Percentiles rank a stretch among this genome's conserved stretches.
Evolutionary conservation across 495 filamentous ascomycete species (phyloP).

Genomic region (Xylona heveae): DNA sequence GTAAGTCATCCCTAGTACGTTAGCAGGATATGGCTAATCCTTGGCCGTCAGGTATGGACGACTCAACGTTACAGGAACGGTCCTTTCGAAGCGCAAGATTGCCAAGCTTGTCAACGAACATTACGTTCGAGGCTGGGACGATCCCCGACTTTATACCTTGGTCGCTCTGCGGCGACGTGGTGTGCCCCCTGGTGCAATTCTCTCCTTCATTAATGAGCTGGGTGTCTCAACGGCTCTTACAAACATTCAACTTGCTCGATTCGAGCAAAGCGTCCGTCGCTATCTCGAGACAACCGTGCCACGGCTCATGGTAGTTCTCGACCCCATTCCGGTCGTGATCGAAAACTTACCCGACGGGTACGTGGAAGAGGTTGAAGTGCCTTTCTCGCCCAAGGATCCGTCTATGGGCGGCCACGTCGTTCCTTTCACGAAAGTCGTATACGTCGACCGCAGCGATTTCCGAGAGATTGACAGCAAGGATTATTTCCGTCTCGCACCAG

Average conservation of each 20-base stretch:
- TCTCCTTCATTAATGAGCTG: constrained; percentile 71
- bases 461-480: constrained; percentile 63
- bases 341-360: constrained; percentile 52
- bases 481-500: constrained; percentile 85
- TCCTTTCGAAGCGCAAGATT: constrained; percentile 70
- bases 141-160: constrained; percentile 76
- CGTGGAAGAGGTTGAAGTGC: constrained; percentile 35
- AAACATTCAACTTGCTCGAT: constrained; percentile 48
- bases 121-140: constrained; percentile 68
- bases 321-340: constrained; percentile 49
- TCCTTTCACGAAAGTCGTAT: constrained; percentile 66
- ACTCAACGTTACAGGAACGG: constrained; percentile 58
- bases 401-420: constrained; percentile 35
- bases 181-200: constrained; percentile 68
- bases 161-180: constrained; percentile 65
- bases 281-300: constrained; percentile 75
- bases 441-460: constrained; percentile 89
- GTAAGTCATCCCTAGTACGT: constrained; percentile 18
- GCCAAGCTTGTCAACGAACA: constrained; percentile 49
- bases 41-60: constrained; percentile 34
- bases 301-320: constrained; percentile 59
- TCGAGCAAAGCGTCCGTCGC: constrained; percentile 58
- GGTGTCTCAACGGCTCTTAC: constrained; percentile 61
- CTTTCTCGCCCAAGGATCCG: constrained; percentile 57
- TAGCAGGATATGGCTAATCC: too few relatives aligned